These are phyloP conservation scores for Prototheca stagnorum DNA, from an alignment of 163 green algal genomes.

Conservation along the genomic window DNA sequence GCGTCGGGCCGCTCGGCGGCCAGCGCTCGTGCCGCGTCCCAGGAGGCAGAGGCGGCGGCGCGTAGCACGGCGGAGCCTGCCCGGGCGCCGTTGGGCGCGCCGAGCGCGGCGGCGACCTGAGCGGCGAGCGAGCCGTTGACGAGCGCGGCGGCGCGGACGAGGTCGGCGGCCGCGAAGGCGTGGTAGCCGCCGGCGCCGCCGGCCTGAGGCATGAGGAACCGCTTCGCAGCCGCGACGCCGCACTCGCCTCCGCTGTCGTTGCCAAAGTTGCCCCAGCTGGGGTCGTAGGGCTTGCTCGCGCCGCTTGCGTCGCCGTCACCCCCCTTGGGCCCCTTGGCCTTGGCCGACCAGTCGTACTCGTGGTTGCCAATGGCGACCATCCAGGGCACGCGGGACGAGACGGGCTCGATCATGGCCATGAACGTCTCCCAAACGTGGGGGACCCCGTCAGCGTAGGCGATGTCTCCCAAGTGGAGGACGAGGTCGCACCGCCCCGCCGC, in stretches of 20 bases:
- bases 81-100: too few relatives aligned
- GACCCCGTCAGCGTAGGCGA: conserved; percentile 48
- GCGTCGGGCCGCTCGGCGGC: too few relatives aligned
- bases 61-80: too few relatives aligned
- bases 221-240: conserved; percentile 31
- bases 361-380: conserved; percentile 54
- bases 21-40: too few relatives aligned
- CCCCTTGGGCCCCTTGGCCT: conserved; percentile 7
- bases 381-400: conserved; percentile 32
- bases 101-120: too few relatives aligned
- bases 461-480: conserved; percentile 46
- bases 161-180: too few relatives aligned
- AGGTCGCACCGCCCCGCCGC: conserved; percentile 13
- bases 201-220: conserved; percentile 26
- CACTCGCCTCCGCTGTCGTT: conserved; percentile 67
- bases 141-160: too few relatives aligned
- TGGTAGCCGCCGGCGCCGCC: too few relatives aligned
- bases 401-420: conserved; percentile 37
- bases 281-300: conserved; percentile 26
- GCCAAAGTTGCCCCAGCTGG: conserved; percentile 46
- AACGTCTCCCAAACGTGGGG: conserved; percentile 45
- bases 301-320: conserved; percentile 30
- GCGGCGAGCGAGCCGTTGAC: too few relatives aligned
- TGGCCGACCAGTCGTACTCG: conserved; percentile 28
- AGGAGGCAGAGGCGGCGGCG: too few relatives aligned